These are phyloP conservation scores for Henckelia pumila DNA, from an alignment of 257 asterid species.

Conservation along the genomic window DNA sequence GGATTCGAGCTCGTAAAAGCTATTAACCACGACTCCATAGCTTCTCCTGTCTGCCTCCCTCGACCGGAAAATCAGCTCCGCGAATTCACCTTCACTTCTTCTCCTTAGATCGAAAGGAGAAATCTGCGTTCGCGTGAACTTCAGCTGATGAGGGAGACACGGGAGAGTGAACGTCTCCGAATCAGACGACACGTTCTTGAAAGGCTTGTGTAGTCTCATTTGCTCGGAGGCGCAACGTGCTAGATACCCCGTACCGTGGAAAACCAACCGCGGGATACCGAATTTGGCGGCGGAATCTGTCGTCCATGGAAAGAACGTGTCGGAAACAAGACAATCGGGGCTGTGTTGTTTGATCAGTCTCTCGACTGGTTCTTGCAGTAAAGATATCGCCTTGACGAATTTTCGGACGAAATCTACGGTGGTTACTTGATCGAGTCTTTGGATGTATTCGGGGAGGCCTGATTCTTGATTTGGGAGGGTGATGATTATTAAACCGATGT, in stretches of 20 bases:
- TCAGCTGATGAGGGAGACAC: constrained; percentile 36
- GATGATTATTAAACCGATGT: constrained; percentile 30
- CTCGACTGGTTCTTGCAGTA: constrained; percentile 44
- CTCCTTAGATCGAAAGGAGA: constrained; percentile 12
- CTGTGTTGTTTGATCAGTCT: constrained; percentile 25
- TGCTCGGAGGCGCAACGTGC: constrained; percentile 29
- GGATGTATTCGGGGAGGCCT: constrained; percentile 35
- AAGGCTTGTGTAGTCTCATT: constrained; percentile 35
- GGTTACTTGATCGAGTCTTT: constrained; percentile 31
- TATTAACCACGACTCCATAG: constrained; percentile 49
- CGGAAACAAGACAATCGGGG: constrained; percentile 43
- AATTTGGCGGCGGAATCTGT: constrained; percentile 38
- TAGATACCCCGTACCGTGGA: constrained; percentile 42
- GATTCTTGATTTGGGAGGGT: constrained; percentile 39
- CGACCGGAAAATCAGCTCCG: constrained; percentile 14
- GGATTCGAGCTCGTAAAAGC: constrained; percentile 53
- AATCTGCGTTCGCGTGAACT: constrained; percentile 31
- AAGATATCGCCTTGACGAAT: constrained; percentile 23
- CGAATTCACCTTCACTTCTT: not conserved
- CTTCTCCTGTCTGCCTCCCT: constrained; percentile 28
- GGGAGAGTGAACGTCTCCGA: constrained; percentile 40
- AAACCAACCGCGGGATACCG: constrained; percentile 44
- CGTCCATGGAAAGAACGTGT: constrained; percentile 52
- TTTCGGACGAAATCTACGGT: constrained; percentile 3
- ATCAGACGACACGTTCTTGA: constrained; percentile 36